phyloP scores from a whole-genome alignment of 345 rosid species.

The Acer saccharum region DNA sequence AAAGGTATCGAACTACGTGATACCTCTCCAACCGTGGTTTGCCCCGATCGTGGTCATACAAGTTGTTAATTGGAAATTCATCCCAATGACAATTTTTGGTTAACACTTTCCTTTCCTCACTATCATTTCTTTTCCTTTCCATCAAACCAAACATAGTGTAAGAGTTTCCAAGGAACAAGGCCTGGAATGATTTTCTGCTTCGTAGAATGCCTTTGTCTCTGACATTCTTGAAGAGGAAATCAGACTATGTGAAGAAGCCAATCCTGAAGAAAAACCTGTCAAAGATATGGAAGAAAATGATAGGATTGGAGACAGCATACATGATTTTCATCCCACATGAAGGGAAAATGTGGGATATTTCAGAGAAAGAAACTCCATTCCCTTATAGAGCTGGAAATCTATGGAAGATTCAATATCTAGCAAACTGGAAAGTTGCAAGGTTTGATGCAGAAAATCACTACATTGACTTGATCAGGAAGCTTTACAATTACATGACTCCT shows the following conservation, averaged over 20 bases:
- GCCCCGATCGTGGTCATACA: no score
- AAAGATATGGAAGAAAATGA: conserved; percentile 12
- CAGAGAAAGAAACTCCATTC: conserved; percentile 4
- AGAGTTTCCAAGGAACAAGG: no score
- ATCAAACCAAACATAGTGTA: no score
- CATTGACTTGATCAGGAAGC: not conserved
- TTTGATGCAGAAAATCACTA: not conserved
- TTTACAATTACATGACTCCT: conserved; percentile 11
- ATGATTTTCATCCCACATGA: conserved; percentile 10
- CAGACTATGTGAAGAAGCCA: conserved; percentile 14
- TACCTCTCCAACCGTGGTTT: no score
- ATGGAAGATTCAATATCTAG: conserved; percentile 6
- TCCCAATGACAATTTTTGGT: no score
- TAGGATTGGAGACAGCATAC: not conserved
- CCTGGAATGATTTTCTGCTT: no score
- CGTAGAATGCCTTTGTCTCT: not conserved
- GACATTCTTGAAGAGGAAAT: not conserved
- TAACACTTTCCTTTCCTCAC: no score
- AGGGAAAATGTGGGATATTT: conserved; percentile 10
- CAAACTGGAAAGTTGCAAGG: not conserved
- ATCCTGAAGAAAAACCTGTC: not conserved
- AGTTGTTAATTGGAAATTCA: no score
- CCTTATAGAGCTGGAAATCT: conserved; percentile 11
- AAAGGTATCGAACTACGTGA: no score
- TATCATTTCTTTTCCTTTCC: no score